Evolutionary conservation across 305 asterid genomes (phyloP).

Genomic region (Fraxinus platypoda): DNA sequence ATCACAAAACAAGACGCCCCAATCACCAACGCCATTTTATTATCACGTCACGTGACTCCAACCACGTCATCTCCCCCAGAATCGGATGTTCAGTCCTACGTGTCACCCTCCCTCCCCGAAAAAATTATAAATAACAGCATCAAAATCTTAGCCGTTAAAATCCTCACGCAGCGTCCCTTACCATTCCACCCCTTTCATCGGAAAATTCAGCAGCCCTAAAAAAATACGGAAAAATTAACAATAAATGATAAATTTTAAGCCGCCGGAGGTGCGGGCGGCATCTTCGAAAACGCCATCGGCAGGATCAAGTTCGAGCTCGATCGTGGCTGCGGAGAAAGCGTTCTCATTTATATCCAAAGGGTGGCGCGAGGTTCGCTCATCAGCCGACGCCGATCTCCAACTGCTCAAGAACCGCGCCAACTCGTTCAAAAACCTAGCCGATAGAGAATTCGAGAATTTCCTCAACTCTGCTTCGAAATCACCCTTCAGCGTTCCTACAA

Average conservation of each 20-base stretch:
- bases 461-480: conserved; percentile 76
- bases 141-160: conserved; percentile 43
- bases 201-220: conserved; percentile 22
- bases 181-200: conserved; percentile 20
- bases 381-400: conserved; percentile 93
- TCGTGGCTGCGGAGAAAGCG: conserved; percentile 87
- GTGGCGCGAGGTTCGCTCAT: conserved; percentile 96
- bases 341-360: conserved; percentile 90
- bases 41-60: not conserved
- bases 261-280: conserved; percentile 60
- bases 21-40: not conserved
- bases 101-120: not conserved
- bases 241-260: conserved; percentile 47
- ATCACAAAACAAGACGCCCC: not conserved
- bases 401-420: conserved; percentile 82
- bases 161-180: not conserved
- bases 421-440: conserved; percentile 73
- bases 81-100: not conserved
- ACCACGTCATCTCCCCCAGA: not conserved
- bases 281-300: conserved; percentile 18
- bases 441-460: conserved; percentile 79
- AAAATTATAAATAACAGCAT: not conserved
- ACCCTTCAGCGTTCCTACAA: conserved; percentile 62
- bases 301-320: conserved; percentile 31
- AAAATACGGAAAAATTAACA: not conserved